Conservation (phyloP, 441 rosid species). For the Croton setiger region DNA sequence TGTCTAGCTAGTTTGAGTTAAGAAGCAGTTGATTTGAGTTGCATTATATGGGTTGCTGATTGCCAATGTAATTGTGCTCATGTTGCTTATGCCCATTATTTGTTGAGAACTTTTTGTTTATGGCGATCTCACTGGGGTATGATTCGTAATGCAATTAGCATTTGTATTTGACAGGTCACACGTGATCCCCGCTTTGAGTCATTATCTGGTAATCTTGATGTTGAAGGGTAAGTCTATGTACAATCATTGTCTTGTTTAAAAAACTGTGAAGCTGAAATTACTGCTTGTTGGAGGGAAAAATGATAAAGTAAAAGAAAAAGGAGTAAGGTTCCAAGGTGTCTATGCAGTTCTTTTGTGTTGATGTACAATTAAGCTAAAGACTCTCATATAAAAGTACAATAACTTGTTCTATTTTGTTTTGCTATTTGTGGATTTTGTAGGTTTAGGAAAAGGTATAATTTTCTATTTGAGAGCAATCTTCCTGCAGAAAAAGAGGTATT, state of each 20-base stretch:
- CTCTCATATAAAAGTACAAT: background rate
- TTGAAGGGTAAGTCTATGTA: slow-evolving; percentile 47
- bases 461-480: slow-evolving; percentile 57
- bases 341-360: background rate
- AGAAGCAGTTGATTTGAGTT: background rate
- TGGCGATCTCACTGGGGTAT: background rate
- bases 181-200: slow-evolving; percentile 85
- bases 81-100: background rate
- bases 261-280: background rate
- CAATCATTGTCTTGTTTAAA: background rate
- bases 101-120: background rate
- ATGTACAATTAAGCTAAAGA: background rate
- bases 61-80: background rate
- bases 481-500: slow-evolving; percentile 77
- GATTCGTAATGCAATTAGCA: background rate
- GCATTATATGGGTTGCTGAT: background rate
- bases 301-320: background rate
- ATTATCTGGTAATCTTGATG: slow-evolving; percentile 56
- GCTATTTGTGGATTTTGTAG: slow-evolving; percentile 31
- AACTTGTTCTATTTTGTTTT: background rate
- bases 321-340: background rate
- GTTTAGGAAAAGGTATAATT: slow-evolving; percentile 74
- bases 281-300: background rate
- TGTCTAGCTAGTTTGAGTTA: too few species aligned
- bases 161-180: slow-evolving; percentile 39